Percentiles rank a stretch among this genome's conserved stretches.
These are phyloP conservation scores for Perkinsus chesapeaki DNA, from an alignment of 169 alveolate genomes.

Conservation along the genomic window DNA sequence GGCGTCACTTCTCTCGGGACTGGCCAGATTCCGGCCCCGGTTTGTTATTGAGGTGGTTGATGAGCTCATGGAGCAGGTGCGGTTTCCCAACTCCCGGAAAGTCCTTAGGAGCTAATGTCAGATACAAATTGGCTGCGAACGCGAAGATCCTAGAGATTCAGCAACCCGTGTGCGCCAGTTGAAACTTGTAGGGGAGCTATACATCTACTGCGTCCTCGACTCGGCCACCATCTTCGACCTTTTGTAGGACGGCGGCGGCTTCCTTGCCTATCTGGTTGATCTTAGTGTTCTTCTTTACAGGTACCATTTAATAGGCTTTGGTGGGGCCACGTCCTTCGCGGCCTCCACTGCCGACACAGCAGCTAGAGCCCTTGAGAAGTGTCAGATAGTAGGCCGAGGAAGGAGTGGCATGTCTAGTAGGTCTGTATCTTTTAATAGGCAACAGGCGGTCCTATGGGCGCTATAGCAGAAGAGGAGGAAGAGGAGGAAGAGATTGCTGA, in stretches of 20 bases:
- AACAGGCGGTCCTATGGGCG: background rate
- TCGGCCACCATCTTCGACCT: background rate
- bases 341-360: background rate
- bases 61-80: background rate
- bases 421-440: background rate
- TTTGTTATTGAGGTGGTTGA: background rate
- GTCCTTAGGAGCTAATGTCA: background rate
- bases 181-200: background rate
- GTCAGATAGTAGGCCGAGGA: background rate
- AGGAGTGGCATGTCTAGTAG: background rate
- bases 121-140: background rate
- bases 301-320: background rate
- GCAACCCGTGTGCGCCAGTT: background rate
- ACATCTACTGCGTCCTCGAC: background rate
- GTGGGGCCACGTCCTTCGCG: background rate
- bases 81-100: background rate
- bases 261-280: background rate
- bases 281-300: background rate
- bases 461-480: background rate
- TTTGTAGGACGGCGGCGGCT: background rate
- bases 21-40: background rate
- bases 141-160: background rate
- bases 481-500: background rate
- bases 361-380: background rate
- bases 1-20: background rate